Base-by-base conservation (phyloP, 179 eudicot species). In the Beta corolliflora region DNA sequence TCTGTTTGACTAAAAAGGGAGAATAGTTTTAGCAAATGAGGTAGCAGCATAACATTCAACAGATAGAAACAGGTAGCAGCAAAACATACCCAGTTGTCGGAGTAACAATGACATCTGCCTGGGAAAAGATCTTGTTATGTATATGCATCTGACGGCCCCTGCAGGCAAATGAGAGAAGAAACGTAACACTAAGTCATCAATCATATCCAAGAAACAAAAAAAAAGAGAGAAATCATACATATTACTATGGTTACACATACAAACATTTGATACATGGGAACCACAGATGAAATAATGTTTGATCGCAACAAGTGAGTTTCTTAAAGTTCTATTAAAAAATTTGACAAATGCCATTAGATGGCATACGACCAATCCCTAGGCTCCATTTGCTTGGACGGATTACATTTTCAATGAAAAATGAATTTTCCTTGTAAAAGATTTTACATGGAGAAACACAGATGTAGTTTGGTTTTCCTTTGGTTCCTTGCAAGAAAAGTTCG, bases 41-140 rank as follows among this genome's bases (percentile, higher is more conserved):
- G 21, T 41, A 69, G 48, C 23, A 68, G 18, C 25, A 16, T 69
- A 18, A 65, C 21, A 31, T 13, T 65, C 69, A 36, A 65, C 44
- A 65, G 44, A 29, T 29, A 65, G 18, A 65, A 53, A 48, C 16
- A 76, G 71, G 79, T 76, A 1, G 54, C 36, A 61, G 75, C 58
- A 36, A 54, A 60, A 25, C 55, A 36, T 92, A 96, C 99, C 97
- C 98, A 5, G 93, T 91, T 36, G 97, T 91, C 52, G 99, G 99
- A 58, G 97, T 89, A 77, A 94, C 98, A 56, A 96, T 93, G 73
- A 94, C 96, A 89, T 96, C 97, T 65, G 95, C 97, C 58, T 76
- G 65, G 66, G 88, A 73, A 81, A 96, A 93, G 75, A 96, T 91
- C 84, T 83, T 94, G 58, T 82, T 85, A 83, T 91, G 90, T 55